Base-by-base conservation (phyloP, 352 stramenopile species). In the Phytopythium sindhum region DNA sequence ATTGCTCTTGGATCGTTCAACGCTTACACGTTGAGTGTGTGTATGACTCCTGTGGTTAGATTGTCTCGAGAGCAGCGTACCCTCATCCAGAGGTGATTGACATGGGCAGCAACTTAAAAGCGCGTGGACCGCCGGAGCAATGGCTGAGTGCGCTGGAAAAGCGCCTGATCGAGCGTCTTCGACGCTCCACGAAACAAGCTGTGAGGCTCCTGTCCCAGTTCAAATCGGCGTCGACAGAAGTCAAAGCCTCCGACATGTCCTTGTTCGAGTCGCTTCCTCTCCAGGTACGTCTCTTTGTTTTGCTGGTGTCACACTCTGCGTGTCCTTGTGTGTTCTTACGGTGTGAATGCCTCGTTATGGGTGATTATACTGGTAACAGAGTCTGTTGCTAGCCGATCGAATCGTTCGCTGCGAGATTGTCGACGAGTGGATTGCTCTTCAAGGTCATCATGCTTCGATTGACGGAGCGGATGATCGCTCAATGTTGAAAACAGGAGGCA, bases 51-150 rank as follows among this genome's bases (percentile, higher is more conserved):
- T 19, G 7, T 50, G 39, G 24, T 41, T 45, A 74, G 72, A 50
- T 80, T 26, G 69, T 67, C 10, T 90, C 81, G 0, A 77, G 75
- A 11, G 66, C 68, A 10, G 19, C 8, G 0, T 75, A 79, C 31
- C 75, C 74, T 5, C 58, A 69, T 23, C 51, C 53, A 0, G 84
- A 93, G 57, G 68, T 67, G 1, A 84, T 93, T 15, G 29, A 61
- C 0, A 87, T 93, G 77, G 84, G 84, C 0, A 91, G 79, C 48
- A 91, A 91, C 47, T 51, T 93, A 2, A 93, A 93, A 62, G 84
- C 82, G 11, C 70, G 84, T 28, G 84, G 84, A 0, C 79, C 81
- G 26, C 72, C 80, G 4, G 84, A 93, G 42, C 77, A 90, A 19
- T 93, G 84, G 84, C 69, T 93, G 1, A 66, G 67, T 37, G 66